Base-by-base conservation (phyloP, 202 grass and related monocot genomes). In the Zoysia matrella region DNA sequence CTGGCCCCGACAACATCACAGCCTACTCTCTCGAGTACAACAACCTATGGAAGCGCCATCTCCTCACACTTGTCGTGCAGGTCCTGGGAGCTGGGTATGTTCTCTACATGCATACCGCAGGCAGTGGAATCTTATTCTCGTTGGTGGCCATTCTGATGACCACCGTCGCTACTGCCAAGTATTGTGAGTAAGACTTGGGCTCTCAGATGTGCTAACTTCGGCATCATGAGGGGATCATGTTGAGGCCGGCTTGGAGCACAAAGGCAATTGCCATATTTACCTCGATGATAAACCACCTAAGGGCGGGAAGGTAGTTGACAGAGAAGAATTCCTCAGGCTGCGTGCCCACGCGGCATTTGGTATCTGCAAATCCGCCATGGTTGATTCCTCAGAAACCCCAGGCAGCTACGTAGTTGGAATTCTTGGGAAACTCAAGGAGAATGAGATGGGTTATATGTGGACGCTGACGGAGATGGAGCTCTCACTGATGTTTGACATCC, bases 1-100 rank as follows among this genome's bases (percentile, higher is more conserved):
- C 81, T 1, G 85, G 85, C 9, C 89, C 73, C 0, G 89, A 91
- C 66, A 82, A 79, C 63, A 91, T 91, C 67, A 88, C 89, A 0
- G 81, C 85, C 0, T 82, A 85, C 5, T 67, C 85, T 12, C 53
- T 91, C 6, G 81, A 91, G 74, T 85, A 91, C 18, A 91, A 79
- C 53, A 79, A 83, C 85, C 82, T 91, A 3, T 91, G 89, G 89
- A 47, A 9, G 50, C 67, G 78, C 18, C 89, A 91, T 47, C 10
- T 88, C 11, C 49, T 88, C 2, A 65, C 42, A 6, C 61, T 91
- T 5, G 73, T 8, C 0, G 65, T 81, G 30, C 30, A 36, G 30
- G 30, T 36, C 30, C 30, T 36, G 30, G 30, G 30, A 36, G 30
- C 30, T 36, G 53, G 52, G 4, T 71, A 74, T 1, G 53, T 69